Base-by-base conservation (phyloP, 352 stramenopile species). In the Phytopythium boreale region DNA sequence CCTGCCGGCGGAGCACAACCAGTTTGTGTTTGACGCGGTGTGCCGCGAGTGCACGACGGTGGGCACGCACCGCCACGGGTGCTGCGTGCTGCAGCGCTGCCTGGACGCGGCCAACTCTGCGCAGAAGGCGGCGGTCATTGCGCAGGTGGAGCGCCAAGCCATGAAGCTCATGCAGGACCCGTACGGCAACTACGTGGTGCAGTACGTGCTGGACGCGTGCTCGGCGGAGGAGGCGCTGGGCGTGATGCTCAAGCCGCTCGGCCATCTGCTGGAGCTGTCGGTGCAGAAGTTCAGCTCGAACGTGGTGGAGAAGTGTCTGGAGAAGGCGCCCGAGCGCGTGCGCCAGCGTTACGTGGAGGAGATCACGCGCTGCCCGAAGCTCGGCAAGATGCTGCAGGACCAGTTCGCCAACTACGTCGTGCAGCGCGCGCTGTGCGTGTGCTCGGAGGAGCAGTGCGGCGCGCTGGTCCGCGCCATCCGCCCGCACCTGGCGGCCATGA, bases 381-480 rank as follows among this genome's bases (percentile, higher is more conserved):
- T 98, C 69, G 80, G 95, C 63, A 96, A 98, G 74, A 88, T 98
- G 69, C 90, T 98, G 71, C 96, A 98, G 79, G 96, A 99, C 74
- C 96, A 98, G 64, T 99, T 98, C 70, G 97, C 96, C 8, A 99
- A 99, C 80, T 99, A 99, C 72, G 97, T 99, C 20, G 96, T 99
- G 8, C 97, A 99, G 77, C 87, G 97, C 41, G 96, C 96, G 24
- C 66, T 99, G 43, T 97, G 94, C 31, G 94, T 99, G 22, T 97
- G 93, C 19, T 95, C 90, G 17, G 95, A 98, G 60, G 84, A 95
- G 52, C 95, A 98, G 77, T 97, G 94, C 44, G 72, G 98, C 46
- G 78, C 88, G 60, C 78, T 99, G 6, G 94, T 99, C 2, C 90
- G 98, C 60, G 92, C 95, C 14, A 98, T 99, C 71, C 89, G 95